Evolutionary conservation across 1,139 yeast genomes (phyloP).

Genomic region (Meyerozyma sp.): DNA sequence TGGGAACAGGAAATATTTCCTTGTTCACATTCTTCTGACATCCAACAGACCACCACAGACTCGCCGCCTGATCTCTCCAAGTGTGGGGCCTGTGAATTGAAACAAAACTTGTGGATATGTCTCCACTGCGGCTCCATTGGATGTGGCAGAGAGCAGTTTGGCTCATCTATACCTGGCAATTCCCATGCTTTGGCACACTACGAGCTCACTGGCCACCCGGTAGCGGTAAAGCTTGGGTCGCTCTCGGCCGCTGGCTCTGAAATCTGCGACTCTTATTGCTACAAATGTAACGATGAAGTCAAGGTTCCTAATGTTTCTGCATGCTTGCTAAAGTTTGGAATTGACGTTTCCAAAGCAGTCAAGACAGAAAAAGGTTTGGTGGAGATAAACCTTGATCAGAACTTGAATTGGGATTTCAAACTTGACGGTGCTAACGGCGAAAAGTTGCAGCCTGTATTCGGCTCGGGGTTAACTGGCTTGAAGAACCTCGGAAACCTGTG

Average conservation of each 20-base stretch:
- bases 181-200: constrained; percentile 83
- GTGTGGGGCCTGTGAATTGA: constrained; percentile 23
- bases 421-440: constrained; percentile 72
- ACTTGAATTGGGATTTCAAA: constrained; percentile 87
- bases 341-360: constrained; percentile 50
- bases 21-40: constrained; percentile 65
- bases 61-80: constrained; percentile 11
- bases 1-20: constrained; percentile 89
- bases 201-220: constrained; percentile 53
- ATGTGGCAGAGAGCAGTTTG: constrained; percentile 69
- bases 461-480: constrained; percentile 71
- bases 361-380: constrained; percentile 83
- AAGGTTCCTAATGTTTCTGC: constrained; percentile 57
- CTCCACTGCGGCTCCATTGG: constrained; percentile 12
- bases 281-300: constrained; percentile 83
- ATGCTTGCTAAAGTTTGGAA: constrained; percentile 57
- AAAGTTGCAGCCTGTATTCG: constrained; percentile 58
- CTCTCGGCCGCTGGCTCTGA: constrained; percentile 56
- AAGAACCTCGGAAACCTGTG: constrained; percentile 91
- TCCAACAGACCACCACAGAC: constrained; percentile 32
- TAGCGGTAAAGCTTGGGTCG: constrained; percentile 89
- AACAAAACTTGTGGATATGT: constrained; percentile 24
- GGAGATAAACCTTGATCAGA: constrained; percentile 89
- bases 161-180: constrained; percentile 80
- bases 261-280: constrained; percentile 77